Evolutionary conservation across 2,329 filamentous ascomycete species (phyloP).

Genomic region (Colletotrichum sp.): DNA sequence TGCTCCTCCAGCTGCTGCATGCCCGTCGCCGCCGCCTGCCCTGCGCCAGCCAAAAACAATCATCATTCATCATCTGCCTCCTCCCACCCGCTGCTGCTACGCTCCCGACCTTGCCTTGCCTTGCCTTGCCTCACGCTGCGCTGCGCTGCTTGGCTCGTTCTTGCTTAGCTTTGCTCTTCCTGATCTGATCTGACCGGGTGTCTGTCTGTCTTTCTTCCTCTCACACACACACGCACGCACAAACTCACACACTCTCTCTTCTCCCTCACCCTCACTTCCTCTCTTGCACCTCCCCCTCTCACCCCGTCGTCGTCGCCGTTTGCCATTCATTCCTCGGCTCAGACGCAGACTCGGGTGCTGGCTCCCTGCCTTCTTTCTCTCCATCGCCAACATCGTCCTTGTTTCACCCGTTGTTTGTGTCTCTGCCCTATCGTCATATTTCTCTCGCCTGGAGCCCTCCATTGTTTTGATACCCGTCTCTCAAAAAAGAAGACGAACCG

Average conservation of each 20-base stretch:
- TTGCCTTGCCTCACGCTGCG: background rate
- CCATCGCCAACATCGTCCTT: constrained; percentile 5
- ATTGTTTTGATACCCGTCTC: constrained; percentile 12
- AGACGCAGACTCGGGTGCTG: constrained; percentile 3
- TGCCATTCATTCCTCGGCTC: constrained; percentile 16
- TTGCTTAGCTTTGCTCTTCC: background rate
- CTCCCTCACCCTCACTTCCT: background rate
- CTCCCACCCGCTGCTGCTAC: background rate
- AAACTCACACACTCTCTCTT: background rate
- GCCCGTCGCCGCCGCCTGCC: background rate
- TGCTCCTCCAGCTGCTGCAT: background rate
- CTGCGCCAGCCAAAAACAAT: constrained; percentile 1
- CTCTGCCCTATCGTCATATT: background rate
- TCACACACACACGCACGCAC: background rate
- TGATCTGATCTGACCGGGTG: background rate
- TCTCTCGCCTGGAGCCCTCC: background rate
- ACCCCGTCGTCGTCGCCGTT: background rate
- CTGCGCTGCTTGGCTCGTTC: background rate
- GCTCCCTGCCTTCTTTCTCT: background rate
- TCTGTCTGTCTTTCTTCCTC: background rate
- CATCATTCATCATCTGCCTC: constrained; percentile 4
- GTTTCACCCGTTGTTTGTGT: background rate
- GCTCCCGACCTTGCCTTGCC: background rate
- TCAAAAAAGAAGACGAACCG: background rate
- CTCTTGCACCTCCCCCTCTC: background rate